Evolutionary conservation across 345 rosid genomes (phyloP).

Genomic region (Eucalyptus leucophloia): DNA sequence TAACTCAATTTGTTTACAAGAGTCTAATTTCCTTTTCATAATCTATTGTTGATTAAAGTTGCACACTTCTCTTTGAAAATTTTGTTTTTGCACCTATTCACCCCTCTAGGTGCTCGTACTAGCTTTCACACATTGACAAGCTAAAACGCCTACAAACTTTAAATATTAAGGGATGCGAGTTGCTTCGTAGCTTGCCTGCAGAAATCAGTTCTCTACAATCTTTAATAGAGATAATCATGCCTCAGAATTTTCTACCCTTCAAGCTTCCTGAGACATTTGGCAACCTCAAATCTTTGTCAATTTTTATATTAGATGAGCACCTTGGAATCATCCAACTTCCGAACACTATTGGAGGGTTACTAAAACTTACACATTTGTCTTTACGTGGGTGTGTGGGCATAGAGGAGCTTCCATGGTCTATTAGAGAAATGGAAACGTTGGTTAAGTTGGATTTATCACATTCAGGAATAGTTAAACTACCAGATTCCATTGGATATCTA

Average conservation of each 20-base stretch:
- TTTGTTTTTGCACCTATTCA: no score
- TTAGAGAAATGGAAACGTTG: neutral
- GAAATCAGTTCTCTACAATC: neutral
- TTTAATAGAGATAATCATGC: neutral
- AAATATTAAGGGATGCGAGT: neutral
- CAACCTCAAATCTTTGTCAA: neutral
- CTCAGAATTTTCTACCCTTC: neutral
- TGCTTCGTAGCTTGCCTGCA: fast-evolving
- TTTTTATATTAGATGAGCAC: neutral
- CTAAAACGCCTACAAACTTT: neutral
- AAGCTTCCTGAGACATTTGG: neutral
- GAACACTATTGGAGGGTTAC: neutral
- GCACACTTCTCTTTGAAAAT: no score
- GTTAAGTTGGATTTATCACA: neutral
- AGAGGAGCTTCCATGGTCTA: neutral
- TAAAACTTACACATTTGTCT: neutral
- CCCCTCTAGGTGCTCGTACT: no score
- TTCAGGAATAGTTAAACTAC: neutral
- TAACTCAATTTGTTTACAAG: no score
- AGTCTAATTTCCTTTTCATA: no score
- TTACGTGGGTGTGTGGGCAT: neutral
- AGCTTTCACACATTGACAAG: no score
- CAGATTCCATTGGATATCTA: neutral
- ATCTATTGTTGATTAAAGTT: no score
- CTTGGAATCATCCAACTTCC: neutral